Percentiles rank a stretch among this genome's conserved stretches.
These are phyloP conservation scores for Punctularia strigosozonata DNA, from an alignment of 768 basidiomycete genomes.

Conservation along the genomic window DNA sequence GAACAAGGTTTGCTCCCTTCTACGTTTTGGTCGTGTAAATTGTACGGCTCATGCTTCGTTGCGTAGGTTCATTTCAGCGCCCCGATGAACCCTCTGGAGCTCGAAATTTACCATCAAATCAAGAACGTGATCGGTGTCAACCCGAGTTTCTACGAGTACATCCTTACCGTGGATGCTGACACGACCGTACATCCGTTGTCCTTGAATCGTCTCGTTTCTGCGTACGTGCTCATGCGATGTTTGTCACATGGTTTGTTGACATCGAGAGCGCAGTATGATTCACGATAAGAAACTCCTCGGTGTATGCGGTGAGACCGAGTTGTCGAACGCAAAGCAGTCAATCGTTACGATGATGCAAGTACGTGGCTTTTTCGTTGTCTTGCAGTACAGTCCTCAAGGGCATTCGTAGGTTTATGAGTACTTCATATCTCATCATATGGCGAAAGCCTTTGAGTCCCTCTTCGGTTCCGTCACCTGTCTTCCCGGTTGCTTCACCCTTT, in stretches of 20 bases:
- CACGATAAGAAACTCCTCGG: constrained; percentile 92
- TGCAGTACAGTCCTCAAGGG: constrained; percentile 2
- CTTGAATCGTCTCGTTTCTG: constrained; percentile 84
- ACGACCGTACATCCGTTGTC: constrained; percentile 86
- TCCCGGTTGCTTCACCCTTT: constrained; percentile 98
- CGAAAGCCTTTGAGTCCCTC: constrained; percentile 93
- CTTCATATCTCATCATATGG: constrained; percentile 98
- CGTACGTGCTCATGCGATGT: constrained; percentile 40
- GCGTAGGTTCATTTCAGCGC: constrained; percentile 87
- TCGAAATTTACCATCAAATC: constrained; percentile 99
- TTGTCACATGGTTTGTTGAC: background rate
- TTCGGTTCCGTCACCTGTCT: constrained; percentile 98
- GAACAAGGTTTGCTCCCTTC: constrained; percentile 59
- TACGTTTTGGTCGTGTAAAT: background rate
- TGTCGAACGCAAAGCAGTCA: constrained; percentile 91
- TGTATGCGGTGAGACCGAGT: constrained; percentile 89
- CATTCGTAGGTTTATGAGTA: constrained; percentile 81
- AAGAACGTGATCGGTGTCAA: constrained; percentile 99
- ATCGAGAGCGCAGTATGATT: constrained; percentile 60
- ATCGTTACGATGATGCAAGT: constrained; percentile 97
- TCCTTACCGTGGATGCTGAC: constrained; percentile 91
- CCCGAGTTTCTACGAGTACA: constrained; percentile 94
- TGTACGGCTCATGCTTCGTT: background rate
- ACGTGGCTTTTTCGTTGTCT: constrained; percentile 8
- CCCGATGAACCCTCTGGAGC: constrained; percentile 91